These are phyloP conservation scores for Rhododendron henanense DNA, from an alignment of 148 eudicot genomes.

Conservation along the genomic window DNA sequence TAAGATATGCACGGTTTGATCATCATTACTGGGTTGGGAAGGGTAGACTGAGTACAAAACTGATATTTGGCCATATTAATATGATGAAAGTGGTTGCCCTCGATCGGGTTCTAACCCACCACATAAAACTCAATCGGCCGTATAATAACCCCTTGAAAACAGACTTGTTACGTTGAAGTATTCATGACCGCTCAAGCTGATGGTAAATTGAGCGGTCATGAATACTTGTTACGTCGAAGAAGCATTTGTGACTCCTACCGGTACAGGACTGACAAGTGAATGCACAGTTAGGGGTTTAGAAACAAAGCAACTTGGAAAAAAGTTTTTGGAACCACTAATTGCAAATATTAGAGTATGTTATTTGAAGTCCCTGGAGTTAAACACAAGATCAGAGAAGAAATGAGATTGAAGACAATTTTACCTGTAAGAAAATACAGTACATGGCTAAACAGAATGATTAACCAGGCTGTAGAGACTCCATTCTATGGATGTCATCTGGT, in stretches of 20 bases:
- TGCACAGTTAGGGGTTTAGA: neutral
- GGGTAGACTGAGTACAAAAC: neutral
- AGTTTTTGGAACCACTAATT: neutral
- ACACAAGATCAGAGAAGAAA: neutral
- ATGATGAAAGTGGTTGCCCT: neutral
- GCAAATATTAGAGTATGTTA: neutral
- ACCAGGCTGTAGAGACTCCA: neutral
- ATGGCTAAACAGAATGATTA: neutral
- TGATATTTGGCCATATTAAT: neutral
- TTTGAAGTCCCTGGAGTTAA: neutral
- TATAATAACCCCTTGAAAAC: neutral
- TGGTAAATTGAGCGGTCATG: no score
- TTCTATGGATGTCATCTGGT: neutral
- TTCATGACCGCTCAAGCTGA: neutral
- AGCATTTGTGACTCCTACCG: neutral
- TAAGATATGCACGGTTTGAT: neutral
- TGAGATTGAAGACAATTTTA: neutral
- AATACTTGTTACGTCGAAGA: no score
- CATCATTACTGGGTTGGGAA: neutral
- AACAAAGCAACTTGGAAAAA: neutral
- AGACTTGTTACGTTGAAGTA: neutral
- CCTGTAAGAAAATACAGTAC: neutral
- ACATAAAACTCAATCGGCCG: neutral
- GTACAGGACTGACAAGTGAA: neutral
- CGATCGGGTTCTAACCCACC: neutral